Evolutionary conservation across 177 flowering plant species (phyloP).

Genomic region (Vitis hybrid): DNA sequence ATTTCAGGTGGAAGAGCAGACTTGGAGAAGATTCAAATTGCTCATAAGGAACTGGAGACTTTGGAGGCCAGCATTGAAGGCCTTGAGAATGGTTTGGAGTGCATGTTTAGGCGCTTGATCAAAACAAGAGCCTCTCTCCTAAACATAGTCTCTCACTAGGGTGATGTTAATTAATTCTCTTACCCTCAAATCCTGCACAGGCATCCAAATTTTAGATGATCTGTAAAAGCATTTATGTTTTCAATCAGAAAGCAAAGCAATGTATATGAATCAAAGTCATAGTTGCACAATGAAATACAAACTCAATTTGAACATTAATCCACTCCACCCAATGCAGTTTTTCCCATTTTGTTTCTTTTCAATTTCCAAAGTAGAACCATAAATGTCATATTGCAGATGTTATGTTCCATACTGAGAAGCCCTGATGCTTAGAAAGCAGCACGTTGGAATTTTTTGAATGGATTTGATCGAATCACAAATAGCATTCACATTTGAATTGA

Average conservation of each 20-base stretch:
- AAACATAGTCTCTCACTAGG: slow-evolving; percentile 38
- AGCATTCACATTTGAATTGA: too few relatives aligned
- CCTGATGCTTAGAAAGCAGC: too few relatives aligned
- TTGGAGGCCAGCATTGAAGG: slow-evolving; percentile 23
- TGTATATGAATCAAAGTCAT: too few relatives aligned
- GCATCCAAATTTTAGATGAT: slow-evolving; percentile 17
- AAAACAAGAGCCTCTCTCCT: slow-evolving; percentile 38
- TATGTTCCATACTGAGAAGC: too few relatives aligned
- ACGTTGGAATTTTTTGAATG: too few relatives aligned
- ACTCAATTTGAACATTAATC: too few relatives aligned
- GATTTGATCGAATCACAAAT: too few relatives aligned
- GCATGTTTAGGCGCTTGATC: slow-evolving; percentile 33
- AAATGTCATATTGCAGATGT: too few relatives aligned
- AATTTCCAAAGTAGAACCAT: too few relatives aligned
- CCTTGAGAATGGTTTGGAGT: slow-evolving; percentile 41
- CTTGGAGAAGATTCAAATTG: slow-evolving; percentile 15
- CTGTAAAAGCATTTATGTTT: not conserved
- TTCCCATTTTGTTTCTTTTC: too few relatives aligned
- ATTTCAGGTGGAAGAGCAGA: not conserved
- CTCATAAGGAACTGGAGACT: slow-evolving; percentile 18
- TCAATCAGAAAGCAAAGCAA: not conserved
- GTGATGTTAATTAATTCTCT: not conserved
- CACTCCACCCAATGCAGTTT: too few relatives aligned
- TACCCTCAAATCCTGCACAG: slow-evolving; percentile 2
- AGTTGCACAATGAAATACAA: too few relatives aligned